Base-by-base conservation (phyloP, 345 rosid genomes). In the Brassica nigra region DNA sequence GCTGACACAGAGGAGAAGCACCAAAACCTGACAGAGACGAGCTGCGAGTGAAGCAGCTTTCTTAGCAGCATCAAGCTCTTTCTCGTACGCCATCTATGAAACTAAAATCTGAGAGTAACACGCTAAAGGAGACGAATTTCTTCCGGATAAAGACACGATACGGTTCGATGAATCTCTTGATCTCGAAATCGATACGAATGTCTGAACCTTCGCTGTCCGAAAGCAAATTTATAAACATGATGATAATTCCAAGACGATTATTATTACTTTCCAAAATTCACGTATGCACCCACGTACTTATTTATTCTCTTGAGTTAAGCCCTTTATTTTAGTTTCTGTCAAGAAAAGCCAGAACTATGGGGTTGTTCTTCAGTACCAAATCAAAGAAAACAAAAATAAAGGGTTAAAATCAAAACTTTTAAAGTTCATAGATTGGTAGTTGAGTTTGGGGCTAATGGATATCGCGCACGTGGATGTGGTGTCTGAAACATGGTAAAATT, bases 41-140 rank as follows among this genome's bases (percentile, higher is more conserved):
- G 99, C 90, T 36, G 99, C 97, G 36, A 95, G 87, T 47, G 90
- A 87, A 73, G 89, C 95, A 33, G 97, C 99, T 77, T 88, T 91
- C 92, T 88, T 93, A 81, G 99, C 99, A 23, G 93, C 98, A 31
- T 81, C 89, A 76, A 95, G 91, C 83, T 90, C 96, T 83, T 89
- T 89, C 34, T 84, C 90, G 80, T 95, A 95, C 71, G 92, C 65
- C 94, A 90, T 87, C 10, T 88, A 79, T 44, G 90, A 85, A 29
- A 78, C 33, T 58, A 78, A 55, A 10, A 10, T 82, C 82, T 74
- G 75, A 74, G 68, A 4, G 73, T 66, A 23, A 76, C 66, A 31
- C 18, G 64, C 8, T 1, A 81, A 72, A 74, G 82, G 61, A 62
- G 80, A 81, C 11, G 71, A 54, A 10, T 77, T 62, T 6, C 39